Evolutionary conservation across 768 basidiomycete genomes (phyloP).

Genomic region (Cystofilobasidium ferigula): DNA sequence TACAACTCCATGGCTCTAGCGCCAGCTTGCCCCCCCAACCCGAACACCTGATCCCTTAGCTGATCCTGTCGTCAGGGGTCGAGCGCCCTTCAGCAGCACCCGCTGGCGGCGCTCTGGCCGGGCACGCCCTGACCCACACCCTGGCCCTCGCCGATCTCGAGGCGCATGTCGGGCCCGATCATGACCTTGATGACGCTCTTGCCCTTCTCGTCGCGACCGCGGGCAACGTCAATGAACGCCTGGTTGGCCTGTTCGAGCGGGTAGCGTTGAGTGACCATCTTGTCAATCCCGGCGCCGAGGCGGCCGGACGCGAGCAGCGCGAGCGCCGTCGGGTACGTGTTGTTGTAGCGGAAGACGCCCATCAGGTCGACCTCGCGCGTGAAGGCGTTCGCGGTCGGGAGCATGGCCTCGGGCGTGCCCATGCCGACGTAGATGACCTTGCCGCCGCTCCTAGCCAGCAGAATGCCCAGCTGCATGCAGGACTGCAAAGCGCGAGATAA

Average conservation of each 20-base stretch:
- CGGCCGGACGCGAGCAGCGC: conserved; percentile 60
- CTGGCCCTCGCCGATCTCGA: not conserved
- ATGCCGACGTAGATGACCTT: conserved; percentile 92
- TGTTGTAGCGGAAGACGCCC: conserved; percentile 77
- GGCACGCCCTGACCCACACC: not conserved
- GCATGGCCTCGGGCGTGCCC: conserved; percentile 69
- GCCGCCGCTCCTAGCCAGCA: conserved; percentile 65
- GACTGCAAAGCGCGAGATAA: conserved; percentile 4
- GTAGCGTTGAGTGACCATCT: conserved; percentile 46
- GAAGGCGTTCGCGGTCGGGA: conserved; percentile 70
- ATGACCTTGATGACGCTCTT: conserved; percentile 82
- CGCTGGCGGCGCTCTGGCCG: not conserved
- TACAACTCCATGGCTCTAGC: too few species aligned
- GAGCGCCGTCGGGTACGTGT: conserved; percentile 82
- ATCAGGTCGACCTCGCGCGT: conserved; percentile 78
- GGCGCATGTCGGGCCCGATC: conserved; percentile 42
- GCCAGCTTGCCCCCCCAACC: too few species aligned
- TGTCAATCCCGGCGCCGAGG: conserved; percentile 50
- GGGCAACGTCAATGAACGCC: conserved; percentile 71
- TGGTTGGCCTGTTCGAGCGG: conserved; percentile 52
- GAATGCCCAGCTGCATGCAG: conserved; percentile 50
- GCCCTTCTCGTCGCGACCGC: conserved; percentile 67
- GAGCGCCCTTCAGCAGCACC: not conserved
- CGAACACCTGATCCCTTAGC: too few species aligned
- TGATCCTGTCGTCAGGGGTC: too few species aligned